These are phyloP conservation scores for Mucor velutinosus DNA, from an alignment of 371 early-diverging fungal species.

Conservation along the genomic window DNA sequence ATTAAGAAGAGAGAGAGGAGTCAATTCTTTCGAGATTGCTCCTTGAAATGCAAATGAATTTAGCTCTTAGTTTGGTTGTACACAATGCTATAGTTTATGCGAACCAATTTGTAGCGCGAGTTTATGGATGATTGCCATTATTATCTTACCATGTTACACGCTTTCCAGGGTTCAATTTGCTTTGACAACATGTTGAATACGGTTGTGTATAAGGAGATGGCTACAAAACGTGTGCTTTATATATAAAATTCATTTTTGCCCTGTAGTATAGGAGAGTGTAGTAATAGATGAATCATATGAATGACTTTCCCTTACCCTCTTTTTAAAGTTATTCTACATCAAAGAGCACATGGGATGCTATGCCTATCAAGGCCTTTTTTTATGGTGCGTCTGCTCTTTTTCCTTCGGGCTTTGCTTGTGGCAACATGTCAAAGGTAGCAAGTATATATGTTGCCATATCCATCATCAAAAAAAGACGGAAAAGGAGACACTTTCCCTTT, in stretches of 20 bases:
- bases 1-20: neutral
- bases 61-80: too few species aligned
- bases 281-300: neutral
- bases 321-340: neutral
- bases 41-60: neutral
- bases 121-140: neutral
- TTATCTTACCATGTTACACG: neutral
- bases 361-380: neutral
- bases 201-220: neutral
- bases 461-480: neutral
- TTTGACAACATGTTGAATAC: neutral
- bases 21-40: neutral
- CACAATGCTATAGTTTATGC: neutral
- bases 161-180: neutral
- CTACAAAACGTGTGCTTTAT: neutral
- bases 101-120: neutral
- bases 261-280: neutral
- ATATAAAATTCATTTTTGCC: neutral
- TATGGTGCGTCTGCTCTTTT: neutral
- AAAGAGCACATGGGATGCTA: neutral
- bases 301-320: neutral
- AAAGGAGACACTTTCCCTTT: neutral
- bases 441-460: slow-evolving; percentile 3
- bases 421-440: slow-evolving; percentile 16
- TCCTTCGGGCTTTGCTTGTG: slow-evolving; percentile 1